Evolutionary conservation across 164 flowering plant genomes (phyloP).

Genomic region (Aristolochia contorta): DNA sequence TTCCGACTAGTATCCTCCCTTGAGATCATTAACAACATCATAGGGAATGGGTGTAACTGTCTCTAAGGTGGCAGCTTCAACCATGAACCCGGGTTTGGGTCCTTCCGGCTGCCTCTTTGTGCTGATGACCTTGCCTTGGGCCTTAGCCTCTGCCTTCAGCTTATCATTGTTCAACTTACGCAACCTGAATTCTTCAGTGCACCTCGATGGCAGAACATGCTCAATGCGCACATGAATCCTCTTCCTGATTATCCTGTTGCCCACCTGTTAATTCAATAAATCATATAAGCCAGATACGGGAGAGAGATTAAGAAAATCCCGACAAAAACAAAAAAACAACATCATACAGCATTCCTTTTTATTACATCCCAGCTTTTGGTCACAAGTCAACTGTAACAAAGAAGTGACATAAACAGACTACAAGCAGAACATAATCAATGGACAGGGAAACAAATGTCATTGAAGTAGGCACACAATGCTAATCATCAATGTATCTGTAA

Average conservation of each 20-base stretch:
- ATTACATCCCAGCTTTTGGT: too few relatives aligned
- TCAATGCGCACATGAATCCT: slow-evolving; percentile 78
- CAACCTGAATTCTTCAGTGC: slow-evolving; percentile 49
- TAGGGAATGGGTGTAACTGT: slow-evolving; percentile 83
- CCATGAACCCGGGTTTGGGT: slow-evolving; percentile 90
- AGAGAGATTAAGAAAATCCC: too few relatives aligned
- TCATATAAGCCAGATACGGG: too few relatives aligned
- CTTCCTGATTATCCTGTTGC: slow-evolving; percentile 60
- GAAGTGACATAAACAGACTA: too few relatives aligned
- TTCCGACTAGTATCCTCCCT: slow-evolving; percentile 47
- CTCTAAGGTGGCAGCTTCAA: slow-evolving; percentile 63
- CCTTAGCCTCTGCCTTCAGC: slow-evolving; percentile 66
- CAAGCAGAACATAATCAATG: too few relatives aligned
- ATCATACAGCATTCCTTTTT: too few relatives aligned
- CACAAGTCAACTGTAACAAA: too few relatives aligned
- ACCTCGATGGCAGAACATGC: slow-evolving; percentile 67
- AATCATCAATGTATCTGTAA: too few relatives aligned
- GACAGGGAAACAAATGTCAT: too few relatives aligned
- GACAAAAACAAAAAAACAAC: too few relatives aligned
- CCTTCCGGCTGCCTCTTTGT: slow-evolving; percentile 77
- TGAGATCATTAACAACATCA: slow-evolving; percentile 78
- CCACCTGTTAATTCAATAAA: slow-evolving; percentile 27
- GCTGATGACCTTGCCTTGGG: slow-evolving; percentile 57
- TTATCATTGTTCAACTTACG: slow-evolving; percentile 52
- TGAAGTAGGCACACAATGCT: too few relatives aligned